Evolutionary conservation across 495 filamentous ascomycete genomes (phyloP), one percentile per base, ranked within the genome.

Genomic region (Hypoxylon crocopeplum): DNA sequence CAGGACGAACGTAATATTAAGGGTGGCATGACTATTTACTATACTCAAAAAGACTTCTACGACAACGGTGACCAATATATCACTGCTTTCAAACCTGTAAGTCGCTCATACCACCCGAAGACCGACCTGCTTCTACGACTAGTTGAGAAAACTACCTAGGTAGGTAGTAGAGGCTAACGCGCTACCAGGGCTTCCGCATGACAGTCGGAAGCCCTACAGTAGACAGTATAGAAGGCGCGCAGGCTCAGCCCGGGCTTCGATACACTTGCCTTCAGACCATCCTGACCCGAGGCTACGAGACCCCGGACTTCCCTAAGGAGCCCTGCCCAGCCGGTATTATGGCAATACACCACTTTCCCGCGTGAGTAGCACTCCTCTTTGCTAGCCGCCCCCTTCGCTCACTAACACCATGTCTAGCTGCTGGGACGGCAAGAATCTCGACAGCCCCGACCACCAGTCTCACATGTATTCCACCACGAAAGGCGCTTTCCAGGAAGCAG

Each of bases 381-480:
- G n/a, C n/a, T 34, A 3, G 13, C 3, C 32, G 25, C 5, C 5
- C 10, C 12, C 13, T 3, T 7, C 6, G 13, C 13, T 34, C 41
- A 13, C 45, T 59, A 53, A 56, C 40, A 48, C 62, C 46, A 44
- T 33, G 2, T 22, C 29, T 69, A 70, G 39, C 56, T 75, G 79
- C 56, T 84, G 82, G 82, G 82, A 85, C 60, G 82, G 82, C 29
- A 75, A 77, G 64, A 83, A 82, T 59, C 71, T 84, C 29, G 81
- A n/a, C n/a, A n/a, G n/a, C n/a, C n/a, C n/a, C n/a, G n/a, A n/a
- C n/a, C n/a, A n/a, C n/a, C n/a, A n/a, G 22, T 75, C 69, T 44
- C 77, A 33, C 80, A 85, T 69, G 77, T 77, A 71, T 62, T 66
- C 62, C 51, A 78, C 75, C 2, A 59, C 62, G 8, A 29, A 34